A percentile compares a stretch with the other conserved stretches of the same genome.
phyloP scores from a whole-genome alignment of 2,329 filamentous ascomycete species.

The Fonsecaea pedrosoi region DNA sequence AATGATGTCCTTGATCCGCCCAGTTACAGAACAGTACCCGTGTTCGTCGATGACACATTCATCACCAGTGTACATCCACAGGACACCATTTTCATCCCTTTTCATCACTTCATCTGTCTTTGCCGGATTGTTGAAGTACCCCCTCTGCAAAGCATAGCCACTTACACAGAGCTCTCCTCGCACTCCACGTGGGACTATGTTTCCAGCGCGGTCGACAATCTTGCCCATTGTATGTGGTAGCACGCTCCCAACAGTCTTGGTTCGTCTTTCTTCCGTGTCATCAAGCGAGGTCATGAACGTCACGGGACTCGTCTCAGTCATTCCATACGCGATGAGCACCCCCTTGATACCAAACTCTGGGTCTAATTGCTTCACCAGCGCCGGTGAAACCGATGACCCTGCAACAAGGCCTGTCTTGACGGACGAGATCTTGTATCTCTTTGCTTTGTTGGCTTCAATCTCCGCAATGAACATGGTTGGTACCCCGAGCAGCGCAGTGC shows the following conservation, averaged over 20 bases:
- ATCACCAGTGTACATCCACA: slow-evolving; percentile 92
- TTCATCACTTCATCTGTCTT: slow-evolving; percentile 72
- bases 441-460: slow-evolving; percentile 28
- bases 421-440: slow-evolving; percentile 19
- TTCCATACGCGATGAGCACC: slow-evolving; percentile 93
- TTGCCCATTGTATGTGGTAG: slow-evolving; percentile 83
- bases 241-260: slow-evolving; percentile 74
- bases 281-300: slow-evolving; percentile 77
- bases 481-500: slow-evolving; percentile 50
- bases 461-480: slow-evolving; percentile 37
- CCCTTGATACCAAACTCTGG: slow-evolving; percentile 75
- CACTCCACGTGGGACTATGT: slow-evolving; percentile 67
- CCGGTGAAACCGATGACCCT: slow-evolving; percentile 77
- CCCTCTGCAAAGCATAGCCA: slow-evolving; percentile 88
- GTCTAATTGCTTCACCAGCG: slow-evolving; percentile 70
- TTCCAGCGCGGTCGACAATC: slow-evolving; percentile 74
- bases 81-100: slow-evolving; percentile 50
- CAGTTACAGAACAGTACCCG: slow-evolving; percentile 81
- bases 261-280: slow-evolving; percentile 75
- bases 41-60: slow-evolving; percentile 77
- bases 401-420: slow-evolving; percentile 87
- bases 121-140: slow-evolving; percentile 77
- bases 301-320: slow-evolving; percentile 83
- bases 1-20: slow-evolving; percentile 77
- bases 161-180: slow-evolving; percentile 80